Base-by-base conservation (phyloP, 164 flowering plant species). In the Euptelea pleiosperma region DNA sequence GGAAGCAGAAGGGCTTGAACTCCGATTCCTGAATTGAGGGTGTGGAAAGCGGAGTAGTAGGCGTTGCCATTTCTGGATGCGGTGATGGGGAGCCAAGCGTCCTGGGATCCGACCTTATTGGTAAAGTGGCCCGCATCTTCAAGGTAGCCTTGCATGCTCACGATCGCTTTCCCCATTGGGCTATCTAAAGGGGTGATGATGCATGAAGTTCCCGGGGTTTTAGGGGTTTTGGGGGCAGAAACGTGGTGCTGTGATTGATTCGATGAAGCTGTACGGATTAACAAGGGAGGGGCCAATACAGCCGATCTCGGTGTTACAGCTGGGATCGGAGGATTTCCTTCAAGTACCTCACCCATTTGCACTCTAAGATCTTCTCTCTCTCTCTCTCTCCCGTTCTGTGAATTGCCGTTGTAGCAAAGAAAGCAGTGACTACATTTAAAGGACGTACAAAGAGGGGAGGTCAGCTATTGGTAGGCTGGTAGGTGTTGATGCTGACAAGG, bases 21-120 rank as follows among this genome's bases (percentile, higher is more conserved):
- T 4, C 97, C 97, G 54, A 90, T 77, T 1, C 95, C 95, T 3
- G 97, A 79, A 31, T 71, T 70, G 31, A 87, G 73, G 10, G 72
- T 69, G 55, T 90, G 97, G 64, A 87, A 87, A 15, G 85, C 81
- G 0, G 95, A 78, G 36, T 73, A 83, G 56, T 51, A 79, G 0
- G 81, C 79, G 52, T 84, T 90, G 9, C 92, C 97, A 9, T 82
- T 85, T 58, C 95, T 71, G 0, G 97, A 90, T 61, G 81, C 90
- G 0, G 97, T 90, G 50, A 87, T 79, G 0, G 94, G 94, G 1
- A 87, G 90, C 94, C 89, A 83, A 16, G 71, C 77, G 4, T 84
- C 89, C 16, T 76, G 81, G 0, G 82, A 80, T 53, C 79, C 79
- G 11, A 77, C 74, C 68, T n/a, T n/a, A n/a, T 69, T 79, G 22